These are phyloP conservation scores for Yarrowia alimentaria DNA, from an alignment of 805 yeast species.

Conservation along the genomic window DNA sequence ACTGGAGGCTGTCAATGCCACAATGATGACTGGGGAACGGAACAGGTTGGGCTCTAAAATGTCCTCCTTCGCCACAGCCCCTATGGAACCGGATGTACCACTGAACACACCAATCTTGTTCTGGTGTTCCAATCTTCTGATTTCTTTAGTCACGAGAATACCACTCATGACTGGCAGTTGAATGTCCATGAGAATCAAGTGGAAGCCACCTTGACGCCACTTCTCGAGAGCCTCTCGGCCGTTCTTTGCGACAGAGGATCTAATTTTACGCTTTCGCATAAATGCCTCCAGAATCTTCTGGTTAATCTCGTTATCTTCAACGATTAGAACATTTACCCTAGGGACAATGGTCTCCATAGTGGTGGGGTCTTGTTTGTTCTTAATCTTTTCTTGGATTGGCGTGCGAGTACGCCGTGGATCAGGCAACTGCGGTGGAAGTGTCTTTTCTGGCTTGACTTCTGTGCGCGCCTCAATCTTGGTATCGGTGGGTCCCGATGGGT, in stretches of 20 bases:
- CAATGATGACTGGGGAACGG: slow-evolving; percentile 94
- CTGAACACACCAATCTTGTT: slow-evolving; percentile 70
- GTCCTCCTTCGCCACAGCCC: slow-evolving; percentile 44
- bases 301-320: slow-evolving; percentile 94
- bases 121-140: slow-evolving; percentile 74
- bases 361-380: slow-evolving; percentile 9
- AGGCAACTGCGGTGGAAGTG: no score
- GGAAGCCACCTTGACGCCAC: slow-evolving; percentile 94
- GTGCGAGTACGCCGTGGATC: slow-evolving; percentile 17
- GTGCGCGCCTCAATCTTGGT: no score
- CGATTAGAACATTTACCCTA: slow-evolving; percentile 84
- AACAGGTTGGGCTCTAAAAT: slow-evolving; percentile 60
- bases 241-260: slow-evolving; percentile 81
- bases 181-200: slow-evolving; percentile 93
- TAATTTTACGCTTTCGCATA: slow-evolving; percentile 78
- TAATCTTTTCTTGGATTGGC: background rate
- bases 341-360: slow-evolving; percentile 64
- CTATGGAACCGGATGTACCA: slow-evolving; percentile 35
- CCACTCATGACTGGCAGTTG: slow-evolving; percentile 97
- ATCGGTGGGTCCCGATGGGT: no score
- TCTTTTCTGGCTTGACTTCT: slow-evolving; percentile 5
- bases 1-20: slow-evolving; percentile 92
- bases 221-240: slow-evolving; percentile 94
- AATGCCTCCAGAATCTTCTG: slow-evolving; percentile 89
- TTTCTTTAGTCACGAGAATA: slow-evolving; percentile 89